phyloP scores from a whole-genome alignment of 148 eudicot species.

The Rhododendron griersonianum region DNA sequence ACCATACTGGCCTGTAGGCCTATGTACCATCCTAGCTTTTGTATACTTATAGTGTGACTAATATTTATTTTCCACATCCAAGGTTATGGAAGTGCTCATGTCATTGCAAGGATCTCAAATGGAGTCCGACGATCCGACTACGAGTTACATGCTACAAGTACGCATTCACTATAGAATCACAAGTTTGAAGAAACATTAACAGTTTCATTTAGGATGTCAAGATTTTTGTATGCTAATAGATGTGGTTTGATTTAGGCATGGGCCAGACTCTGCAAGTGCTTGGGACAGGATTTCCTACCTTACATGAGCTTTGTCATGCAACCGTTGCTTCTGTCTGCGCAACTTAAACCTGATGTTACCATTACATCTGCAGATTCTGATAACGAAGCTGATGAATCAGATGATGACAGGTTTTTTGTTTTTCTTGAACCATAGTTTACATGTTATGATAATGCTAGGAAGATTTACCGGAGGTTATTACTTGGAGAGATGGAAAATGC shows the following conservation, averaged over 20 bases:
- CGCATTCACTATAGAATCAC: constrained; percentile 9
- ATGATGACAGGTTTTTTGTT: constrained; percentile 74
- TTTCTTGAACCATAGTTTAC: not conserved
- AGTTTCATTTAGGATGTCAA: not conserved
- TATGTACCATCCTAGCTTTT: not conserved
- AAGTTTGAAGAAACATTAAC: not conserved
- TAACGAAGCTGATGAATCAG: constrained; percentile 85
- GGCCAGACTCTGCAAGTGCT: constrained; percentile 99
- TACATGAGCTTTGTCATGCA: constrained; percentile 98
- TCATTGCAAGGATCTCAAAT: constrained; percentile 92
- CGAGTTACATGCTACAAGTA: constrained; percentile 97
- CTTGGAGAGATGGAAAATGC: not conserved
- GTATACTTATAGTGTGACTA: not conserved
- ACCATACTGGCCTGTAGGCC: not conserved
- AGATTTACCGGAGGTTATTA: not conserved
- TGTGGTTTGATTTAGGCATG: constrained; percentile 59
- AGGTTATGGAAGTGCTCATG: constrained; percentile 99
- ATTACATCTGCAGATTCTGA: constrained; percentile 94
- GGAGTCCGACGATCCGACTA: constrained; percentile 95
- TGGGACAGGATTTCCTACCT: constrained; percentile 98
- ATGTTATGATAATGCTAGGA: not conserved
- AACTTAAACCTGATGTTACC: constrained; percentile 93
- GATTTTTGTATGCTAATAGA: not conserved
- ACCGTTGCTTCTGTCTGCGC: constrained; percentile 92
- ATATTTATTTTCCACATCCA: constrained; percentile 7